Base-by-base conservation (phyloP, 2,329 filamentous ascomycete genomes). In the Scedosporium minutisporum region DNA sequence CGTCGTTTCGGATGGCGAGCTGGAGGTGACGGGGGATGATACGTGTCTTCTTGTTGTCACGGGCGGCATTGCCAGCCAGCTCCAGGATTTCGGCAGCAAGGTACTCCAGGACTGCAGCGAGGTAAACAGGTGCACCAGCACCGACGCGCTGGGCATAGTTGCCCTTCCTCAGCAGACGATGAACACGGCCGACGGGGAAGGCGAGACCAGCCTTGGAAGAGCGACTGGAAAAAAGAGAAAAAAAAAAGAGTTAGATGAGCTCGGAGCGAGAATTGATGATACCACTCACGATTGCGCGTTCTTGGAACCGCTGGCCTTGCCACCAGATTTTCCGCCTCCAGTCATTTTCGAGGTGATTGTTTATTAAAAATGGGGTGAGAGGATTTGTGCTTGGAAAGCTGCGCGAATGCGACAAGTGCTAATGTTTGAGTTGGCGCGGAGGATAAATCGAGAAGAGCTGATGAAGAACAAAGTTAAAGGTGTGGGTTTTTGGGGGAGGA, bases 21-120 rank as follows among this genome's bases (percentile, higher is more conserved):
- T 99, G 95, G 58, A 99, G 87, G 80, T 99, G 95, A 80, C 95
- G 92, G 68, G 95, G 95, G 66, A 97, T 99, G 82, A 99, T 99
- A 89, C 95, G 93, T 68, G 93, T 99, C 90, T 97, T 97, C 91
- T 99, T 99, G 88, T 97, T 97, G 83, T 99, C 95, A 72, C 95
- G 93, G 67, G 95, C 95, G 73, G 95, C 95, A 79, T 99, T 99
- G 72, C 95, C 95, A 77, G 95, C 95, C 81, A 99, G 82, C 82
- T 99, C 95, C 74, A 99, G 92, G 71, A 99, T 97, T 84, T 99
- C 95, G 69, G 95, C 95, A 70, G 95, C 93, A 65, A 99, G 89
- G 77, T 99, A 99, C 82, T 99, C 95, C 59, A 99, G 91, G 63
- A 99, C 95, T 63, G 93, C 93, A 68, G 93, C 93, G 68, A 97